Base-by-base conservation (phyloP, 202 grass and related monocot species). In the Carex sylvatica region DNA sequence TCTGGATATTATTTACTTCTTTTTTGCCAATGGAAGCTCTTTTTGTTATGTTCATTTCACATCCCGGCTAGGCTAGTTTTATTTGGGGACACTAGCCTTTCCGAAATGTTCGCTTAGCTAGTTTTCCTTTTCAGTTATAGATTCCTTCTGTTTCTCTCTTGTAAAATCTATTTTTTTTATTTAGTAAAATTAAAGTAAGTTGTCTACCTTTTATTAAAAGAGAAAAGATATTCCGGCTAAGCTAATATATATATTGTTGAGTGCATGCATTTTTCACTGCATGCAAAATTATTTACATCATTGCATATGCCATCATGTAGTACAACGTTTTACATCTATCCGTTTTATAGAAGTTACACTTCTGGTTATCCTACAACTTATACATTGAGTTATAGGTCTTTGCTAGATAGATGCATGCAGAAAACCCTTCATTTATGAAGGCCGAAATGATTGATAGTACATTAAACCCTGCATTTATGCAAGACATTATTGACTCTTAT, bases 271-370 rank as follows among this genome's bases (percentile, higher is more conserved):
- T 49, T 49, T 49, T 49, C 11, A 49, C 44, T 49, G 46, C 46
- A 49, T 49, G 46, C 10, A 49, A 49, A 49, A 49, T 38, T 60
- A 78, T 78, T 40, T 60, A 2, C 74, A 60, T 76, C 49, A 76
- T 76, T 76, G 46, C 51, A 33, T 56, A 56, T 59, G 74, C 60
- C 74, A 78, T 78, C 18, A 60, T 60, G 74, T 59, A 76, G 19
- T 76, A 10, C 13, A 75, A 33, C 24, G n/a, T n/a, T 15, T 56
- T 56, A 58, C 18, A 28, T 52, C 12, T 53, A 26, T 18, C 6
- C 15, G 14, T 54, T 42, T 65, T 23, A 54, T 53, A 54, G 5
- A 14, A 53, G 13, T 26, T 26, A 4, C 4, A 14, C 4, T 52
- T 53, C 18, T 73, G 42, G 46, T 49, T 13, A 12, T 49, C 46